Percentiles rank a stretch among this genome's conserved stretches.
Conservation (phyloP, 495 filamentous ascomycete genomes). For the Neurospora sp. region DNA sequence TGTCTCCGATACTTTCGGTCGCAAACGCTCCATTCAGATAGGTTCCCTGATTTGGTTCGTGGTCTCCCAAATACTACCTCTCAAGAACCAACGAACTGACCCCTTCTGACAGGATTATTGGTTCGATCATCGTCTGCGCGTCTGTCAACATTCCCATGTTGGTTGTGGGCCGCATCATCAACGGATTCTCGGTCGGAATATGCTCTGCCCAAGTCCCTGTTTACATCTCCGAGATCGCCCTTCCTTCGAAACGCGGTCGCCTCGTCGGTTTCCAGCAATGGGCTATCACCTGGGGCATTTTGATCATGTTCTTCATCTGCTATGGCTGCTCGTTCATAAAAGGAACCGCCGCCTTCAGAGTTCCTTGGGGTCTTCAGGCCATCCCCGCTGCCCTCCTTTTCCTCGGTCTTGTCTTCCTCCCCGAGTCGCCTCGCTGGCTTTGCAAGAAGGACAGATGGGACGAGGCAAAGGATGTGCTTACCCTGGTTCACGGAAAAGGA, state of each 20-base stretch:
- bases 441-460: constrained; percentile 67
- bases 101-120: constrained; percentile 30
- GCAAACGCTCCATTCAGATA: constrained; percentile 56
- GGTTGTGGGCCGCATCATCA: constrained; percentile 64
- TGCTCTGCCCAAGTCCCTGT: constrained; percentile 73
- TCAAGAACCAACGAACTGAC: neutral
- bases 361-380: constrained; percentile 72
- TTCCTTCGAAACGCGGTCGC: constrained; percentile 57
- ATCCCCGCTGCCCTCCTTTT: constrained; percentile 58
- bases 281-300: constrained; percentile 73
- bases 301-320: constrained; percentile 69
- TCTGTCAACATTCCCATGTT: constrained; percentile 67
- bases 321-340: constrained; percentile 64
- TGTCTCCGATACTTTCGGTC: constrained; percentile 56
- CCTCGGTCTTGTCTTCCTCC: constrained; percentile 52
- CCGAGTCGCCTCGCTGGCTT: constrained; percentile 72
- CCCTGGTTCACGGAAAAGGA: constrained; percentile 58
- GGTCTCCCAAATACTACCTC: neutral
- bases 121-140: constrained; percentile 60
- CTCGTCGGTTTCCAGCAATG: constrained; percentile 66
- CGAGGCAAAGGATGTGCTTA: constrained; percentile 52
- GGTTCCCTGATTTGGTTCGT: constrained; percentile 54
- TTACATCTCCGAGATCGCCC: constrained; percentile 66
- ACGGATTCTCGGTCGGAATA: constrained; percentile 67
- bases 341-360: constrained; percentile 51